These are phyloP conservation scores for Raphanus hybrid DNA, from an alignment of 441 rosid genomes.

Conservation along the genomic window DNA sequence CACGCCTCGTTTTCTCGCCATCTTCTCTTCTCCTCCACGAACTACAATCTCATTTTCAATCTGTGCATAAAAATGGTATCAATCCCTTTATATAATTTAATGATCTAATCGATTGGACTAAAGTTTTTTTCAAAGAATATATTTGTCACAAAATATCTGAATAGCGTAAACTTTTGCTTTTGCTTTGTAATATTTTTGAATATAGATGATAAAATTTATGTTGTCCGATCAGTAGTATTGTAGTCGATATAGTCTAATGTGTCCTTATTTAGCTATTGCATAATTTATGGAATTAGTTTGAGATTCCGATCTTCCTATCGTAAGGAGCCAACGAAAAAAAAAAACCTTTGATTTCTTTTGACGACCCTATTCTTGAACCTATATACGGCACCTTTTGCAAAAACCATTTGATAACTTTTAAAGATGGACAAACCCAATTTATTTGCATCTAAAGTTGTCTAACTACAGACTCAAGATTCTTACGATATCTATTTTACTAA, in stretches of 20 bases:
- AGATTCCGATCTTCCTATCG: conserved; percentile 1
- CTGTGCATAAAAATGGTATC: not conserved
- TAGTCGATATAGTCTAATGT: not conserved
- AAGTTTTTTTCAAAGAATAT: not conserved
- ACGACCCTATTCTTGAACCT: conserved; percentile 6
- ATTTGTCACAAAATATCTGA: not conserved
- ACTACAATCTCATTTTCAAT: not conserved
- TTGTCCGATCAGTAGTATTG: not conserved
- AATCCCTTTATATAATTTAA: not conserved
- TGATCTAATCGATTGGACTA: not conserved
- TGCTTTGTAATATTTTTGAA: too few species aligned
- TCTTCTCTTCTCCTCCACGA: conserved; percentile 27
- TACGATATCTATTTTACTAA: conserved; percentile 7
- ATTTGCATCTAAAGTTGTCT: conserved; percentile 8
- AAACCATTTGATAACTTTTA: conserved; percentile 8
- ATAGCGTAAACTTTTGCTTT: not conserved
- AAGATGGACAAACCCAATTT: conserved; percentile 8
- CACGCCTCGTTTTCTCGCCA: conserved; percentile 29
- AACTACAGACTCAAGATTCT: conserved; percentile 10
- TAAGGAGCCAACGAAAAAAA: not conserved
- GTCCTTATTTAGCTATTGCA: not conserved
- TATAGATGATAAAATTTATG: not conserved
- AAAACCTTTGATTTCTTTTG: not conserved
- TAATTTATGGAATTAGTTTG: not conserved
- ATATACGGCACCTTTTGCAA: not conserved